Base-by-base conservation (phyloP, 2,329 filamentous ascomycete genomes). In the Fusarium odoratissimum region DNA sequence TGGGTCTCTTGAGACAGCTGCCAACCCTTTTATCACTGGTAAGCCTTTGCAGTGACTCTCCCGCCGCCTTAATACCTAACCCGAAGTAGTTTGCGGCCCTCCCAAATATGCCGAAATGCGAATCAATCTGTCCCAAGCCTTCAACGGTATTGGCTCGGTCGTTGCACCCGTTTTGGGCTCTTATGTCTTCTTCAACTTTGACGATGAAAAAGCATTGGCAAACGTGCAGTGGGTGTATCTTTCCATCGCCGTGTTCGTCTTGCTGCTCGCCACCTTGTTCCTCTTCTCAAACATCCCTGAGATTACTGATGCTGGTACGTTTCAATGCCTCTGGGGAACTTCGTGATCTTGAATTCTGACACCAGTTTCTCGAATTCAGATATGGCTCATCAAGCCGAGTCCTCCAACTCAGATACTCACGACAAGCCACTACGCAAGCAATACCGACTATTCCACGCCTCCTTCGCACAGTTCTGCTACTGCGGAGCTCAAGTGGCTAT, bases 211-310 rank as follows among this genome's bases (percentile, higher is more conserved):
- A 6, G 89, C 89, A 1, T 84, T 94, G 13, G 85, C 86, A 70
- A 90, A 91, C 60, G 92, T 95, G 4, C 92, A 95, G 80, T 95
- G 91, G 89, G 91, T 93, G 1, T 95, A 95, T 76, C 87, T 93
- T 5, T 89, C 90, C 49, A 93, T 95, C 69, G 92, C 91, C 7
- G 84, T 88, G 76, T 94, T 94, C 72, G 92, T 94, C 33, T 89
- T 90, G 71, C 75, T 89, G 4, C 85, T 95, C 5, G 91, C 91
- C 6, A 80, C 85, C 8, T 82, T 91, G 21, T 93, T 94, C 79
- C 91, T 90, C 81, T 79, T 93, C 44, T 88, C 89, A 10, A 86
- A 86, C 14, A 91, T 93, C 59, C 92, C 92, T 10, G 92, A 94
- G 79, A 90, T 94, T 74, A 93, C 91, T 0, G 83, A 84, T 66